phyloP scores from a whole-genome alignment of 1,284 basidiomycete genomes.

The Ceratobasidium sp. region DNA sequence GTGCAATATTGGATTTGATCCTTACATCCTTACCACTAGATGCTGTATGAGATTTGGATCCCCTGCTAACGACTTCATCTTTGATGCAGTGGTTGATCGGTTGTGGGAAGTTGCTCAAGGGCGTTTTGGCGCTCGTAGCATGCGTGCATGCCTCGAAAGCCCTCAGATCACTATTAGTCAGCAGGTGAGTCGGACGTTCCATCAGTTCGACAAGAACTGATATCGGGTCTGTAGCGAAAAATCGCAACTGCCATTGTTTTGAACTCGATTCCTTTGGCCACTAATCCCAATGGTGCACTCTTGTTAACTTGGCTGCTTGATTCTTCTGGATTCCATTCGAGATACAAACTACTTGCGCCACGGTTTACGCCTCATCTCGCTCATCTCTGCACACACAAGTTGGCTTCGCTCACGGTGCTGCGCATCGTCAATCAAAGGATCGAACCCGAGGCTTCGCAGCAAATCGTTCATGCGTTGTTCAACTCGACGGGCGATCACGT shows the following conservation, averaged over 20 bases:
- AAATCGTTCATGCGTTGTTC: constrained; percentile 87
- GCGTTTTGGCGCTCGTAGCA: constrained; percentile 96
- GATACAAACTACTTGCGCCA: constrained; percentile 91
- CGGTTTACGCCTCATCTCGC: constrained; percentile 96
- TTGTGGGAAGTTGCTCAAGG: constrained; percentile 98
- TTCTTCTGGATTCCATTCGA: constrained; percentile 89
- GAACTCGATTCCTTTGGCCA: constrained; percentile 97
- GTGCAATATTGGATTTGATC: background rate
- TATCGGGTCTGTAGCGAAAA: constrained; percentile 66
- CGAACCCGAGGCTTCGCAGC: constrained; percentile 82
- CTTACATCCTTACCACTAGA: constrained; percentile 54
- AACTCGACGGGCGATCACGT: constrained; percentile 86
- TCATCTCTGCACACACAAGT: constrained; percentile 96
- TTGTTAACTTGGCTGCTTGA: constrained; percentile 97
- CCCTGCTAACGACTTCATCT: constrained; percentile 93
- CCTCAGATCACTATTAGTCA: constrained; percentile 85
- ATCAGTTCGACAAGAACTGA: constrained; percentile 20
- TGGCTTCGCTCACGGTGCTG: constrained; percentile 93
- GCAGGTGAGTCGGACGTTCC: constrained; percentile 59
- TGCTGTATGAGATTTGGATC: constrained; percentile 92
- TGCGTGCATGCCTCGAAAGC: constrained; percentile 96
- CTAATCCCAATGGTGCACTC: constrained; percentile 96
- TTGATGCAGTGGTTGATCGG: constrained; percentile 97
- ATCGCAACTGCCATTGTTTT: constrained; percentile 94
- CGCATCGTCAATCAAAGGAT: constrained; percentile 93